Evolutionary conservation across 2,329 filamentous ascomycete species (phyloP), one percentile per base, ranked within the genome.

Genomic region (Metarhizium rileyi): DNA sequence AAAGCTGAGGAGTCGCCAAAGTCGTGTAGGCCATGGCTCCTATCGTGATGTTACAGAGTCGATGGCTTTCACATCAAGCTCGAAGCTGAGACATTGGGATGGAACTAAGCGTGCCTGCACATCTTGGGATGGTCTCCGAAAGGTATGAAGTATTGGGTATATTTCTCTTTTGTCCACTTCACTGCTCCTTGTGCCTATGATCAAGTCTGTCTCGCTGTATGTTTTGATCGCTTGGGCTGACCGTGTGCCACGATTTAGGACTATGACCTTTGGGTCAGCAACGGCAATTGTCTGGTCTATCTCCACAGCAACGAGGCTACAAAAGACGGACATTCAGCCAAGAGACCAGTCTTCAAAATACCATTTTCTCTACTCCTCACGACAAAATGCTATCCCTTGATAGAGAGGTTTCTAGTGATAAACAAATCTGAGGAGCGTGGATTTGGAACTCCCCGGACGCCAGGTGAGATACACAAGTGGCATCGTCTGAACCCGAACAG

Each of bases 271-370:
- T 90, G 83, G 83, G 73, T 75, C 52, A 70, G 75, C 10, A 67
- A 81, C 54, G 86, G 83, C 14, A 80, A 89, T 60, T 90, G 86
- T 57, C 71, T 81, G 16, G 74, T 90, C 1, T 75, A 90, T 63
- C 70, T 90, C 0, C 83, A 87, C 58, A 76, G 33, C 18, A 47
- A 36, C 14, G 41, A 43, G 20, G 28, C 28, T 14, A 16, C 68
- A n/a, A 73, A 74, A 54, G 83, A 82, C 36, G 77, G 80, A 49
- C 86, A 35, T 4, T 14, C 83, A 3, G 74, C 73, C 50, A 71
- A 80, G 56, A 82, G 82, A 0, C 81, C 86, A 1, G 80, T 86
- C 1, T 85, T 90, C 61, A 80, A 75, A 53, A 65, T 90, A 1
- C 78, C 81, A 0, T 77, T 84, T 46, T 69, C 72, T 5, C 67